phyloP scores from a whole-genome alignment of 1,139 yeast species.

The Lodderomyces margitis region DNA sequence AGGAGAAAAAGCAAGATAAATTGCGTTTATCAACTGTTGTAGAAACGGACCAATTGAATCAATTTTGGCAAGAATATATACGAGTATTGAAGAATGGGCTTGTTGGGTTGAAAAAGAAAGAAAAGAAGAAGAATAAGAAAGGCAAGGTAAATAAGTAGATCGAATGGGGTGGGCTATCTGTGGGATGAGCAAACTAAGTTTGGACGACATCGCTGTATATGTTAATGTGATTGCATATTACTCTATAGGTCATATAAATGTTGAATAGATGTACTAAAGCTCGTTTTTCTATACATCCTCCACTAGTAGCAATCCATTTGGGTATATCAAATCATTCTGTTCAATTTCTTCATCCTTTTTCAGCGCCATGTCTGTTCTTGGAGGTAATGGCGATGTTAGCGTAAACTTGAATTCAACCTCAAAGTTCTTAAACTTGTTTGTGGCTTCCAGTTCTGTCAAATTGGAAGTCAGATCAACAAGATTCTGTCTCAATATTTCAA shows the following conservation, averaged over 20 bases:
- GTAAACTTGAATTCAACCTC: constrained; percentile 30
- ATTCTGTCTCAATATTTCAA: constrained; percentile 34
- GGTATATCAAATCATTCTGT: constrained; percentile 36
- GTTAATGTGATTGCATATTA: no score
- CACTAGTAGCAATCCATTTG: constrained; percentile 43
- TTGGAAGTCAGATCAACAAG: constrained; percentile 32
- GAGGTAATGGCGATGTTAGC: constrained; percentile 41
- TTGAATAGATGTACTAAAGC: no score
- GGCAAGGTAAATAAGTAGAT: constrained; percentile 3
- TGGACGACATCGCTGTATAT: no score
- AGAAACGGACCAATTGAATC: constrained; percentile 51
- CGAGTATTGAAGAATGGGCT: constrained; percentile 58
- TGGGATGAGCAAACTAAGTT: no score
- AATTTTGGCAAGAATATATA: constrained; percentile 70
- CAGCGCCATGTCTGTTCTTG: constrained; percentile 33
- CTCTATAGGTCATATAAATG: no score
- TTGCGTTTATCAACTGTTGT: constrained; percentile 65
- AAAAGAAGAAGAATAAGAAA: constrained; percentile 52
- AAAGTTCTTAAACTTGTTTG: constrained; percentile 22
- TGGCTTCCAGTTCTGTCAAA: constrained; percentile 31
- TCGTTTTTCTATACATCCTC: constrained; percentile 22
- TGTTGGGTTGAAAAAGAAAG: constrained; percentile 52
- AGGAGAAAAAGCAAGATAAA: constrained; percentile 42
- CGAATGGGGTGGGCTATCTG: not conserved
- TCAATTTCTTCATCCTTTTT: constrained; percentile 21